Conservation (phyloP, 805 yeast genomes). For the Torulaspora microellipsoides region DNA sequence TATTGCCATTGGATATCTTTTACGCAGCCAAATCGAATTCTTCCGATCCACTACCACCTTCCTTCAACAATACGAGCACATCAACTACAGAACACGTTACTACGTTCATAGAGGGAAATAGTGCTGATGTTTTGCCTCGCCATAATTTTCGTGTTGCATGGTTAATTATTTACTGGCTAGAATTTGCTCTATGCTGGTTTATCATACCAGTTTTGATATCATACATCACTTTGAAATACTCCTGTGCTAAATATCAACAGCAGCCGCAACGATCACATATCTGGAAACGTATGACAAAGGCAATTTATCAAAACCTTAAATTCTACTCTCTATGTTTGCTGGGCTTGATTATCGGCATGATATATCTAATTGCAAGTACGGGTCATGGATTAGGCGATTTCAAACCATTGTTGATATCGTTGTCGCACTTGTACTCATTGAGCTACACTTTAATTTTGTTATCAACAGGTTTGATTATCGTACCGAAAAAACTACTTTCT, state of each 20-base stretch:
- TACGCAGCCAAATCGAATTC: conserved; percentile 11
- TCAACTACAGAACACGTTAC: not conserved
- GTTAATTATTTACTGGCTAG: conserved; percentile 29
- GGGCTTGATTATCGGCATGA: conserved; percentile 23
- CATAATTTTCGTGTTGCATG: conserved; percentile 21
- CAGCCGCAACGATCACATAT: conserved; percentile 8
- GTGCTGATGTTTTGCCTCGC: not conserved
- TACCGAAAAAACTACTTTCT: conserved; percentile 26
- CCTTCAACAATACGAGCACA: not conserved
- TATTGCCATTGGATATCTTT: conserved; percentile 30
- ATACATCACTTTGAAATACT: conserved; percentile 27
- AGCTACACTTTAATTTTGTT: conserved; percentile 28
- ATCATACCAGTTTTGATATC: conserved; percentile 31
- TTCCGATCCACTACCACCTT: conserved; percentile 1
- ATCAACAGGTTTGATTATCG: conserved; percentile 27
- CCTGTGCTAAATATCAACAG: conserved; percentile 11
- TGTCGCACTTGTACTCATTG: conserved; percentile 32
- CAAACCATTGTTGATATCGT: conserved; percentile 30
- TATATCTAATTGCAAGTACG: conserved; percentile 25
- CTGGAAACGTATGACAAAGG: conserved; percentile 17
- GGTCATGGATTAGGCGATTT: conserved; percentile 24
- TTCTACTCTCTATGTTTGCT: conserved; percentile 27
- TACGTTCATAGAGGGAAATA: not conserved
- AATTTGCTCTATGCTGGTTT: conserved; percentile 32
- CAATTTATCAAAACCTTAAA: conserved; percentile 27